These are phyloP conservation scores for Castanospermum australe DNA, from an alignment of 306 rosid species.

Conservation along the genomic window DNA sequence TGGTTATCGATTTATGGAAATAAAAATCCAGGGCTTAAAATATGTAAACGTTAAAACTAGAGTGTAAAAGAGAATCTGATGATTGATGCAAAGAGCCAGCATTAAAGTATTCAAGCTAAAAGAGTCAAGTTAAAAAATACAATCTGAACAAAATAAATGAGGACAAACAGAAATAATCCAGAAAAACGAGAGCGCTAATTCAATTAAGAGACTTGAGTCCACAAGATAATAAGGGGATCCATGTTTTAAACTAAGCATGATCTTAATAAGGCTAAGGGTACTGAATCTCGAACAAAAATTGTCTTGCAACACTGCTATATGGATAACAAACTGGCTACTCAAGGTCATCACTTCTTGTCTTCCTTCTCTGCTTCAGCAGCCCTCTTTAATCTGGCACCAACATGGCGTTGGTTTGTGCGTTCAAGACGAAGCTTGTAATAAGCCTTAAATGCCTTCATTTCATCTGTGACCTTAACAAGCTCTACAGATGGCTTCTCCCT, in stretches of 20 bases:
- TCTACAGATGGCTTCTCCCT: constrained; percentile 56
- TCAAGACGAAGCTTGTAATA: constrained; percentile 67
- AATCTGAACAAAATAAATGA: neutral
- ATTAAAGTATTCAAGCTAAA: neutral
- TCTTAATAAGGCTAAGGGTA: neutral
- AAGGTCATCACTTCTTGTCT: constrained; percentile 55
- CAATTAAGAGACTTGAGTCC: neutral
- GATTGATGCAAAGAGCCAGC: too few relatives aligned
- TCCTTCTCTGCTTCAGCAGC: constrained; percentile 81
- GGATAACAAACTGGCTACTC: neutral
- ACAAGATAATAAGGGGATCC: neutral
- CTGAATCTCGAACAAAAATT: constrained; percentile 16
- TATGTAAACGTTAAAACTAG: too few relatives aligned
- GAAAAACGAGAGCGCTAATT: neutral
- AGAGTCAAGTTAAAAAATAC: too few relatives aligned
- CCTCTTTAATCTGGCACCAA: constrained; percentile 60
- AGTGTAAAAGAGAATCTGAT: too few relatives aligned
- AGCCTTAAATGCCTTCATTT: constrained; percentile 61
- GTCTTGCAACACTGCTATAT: neutral
- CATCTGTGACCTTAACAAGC: constrained; percentile 63
- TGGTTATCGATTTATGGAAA: too few relatives aligned
- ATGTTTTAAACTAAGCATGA: neutral
- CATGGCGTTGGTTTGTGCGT: constrained; percentile 50
- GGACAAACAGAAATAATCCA: neutral
- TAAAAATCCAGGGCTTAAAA: too few relatives aligned